Evolutionary conservation across 2,329 filamentous ascomycete species (phyloP).

Genomic region (Graphiopsis chlorocephala): DNA sequence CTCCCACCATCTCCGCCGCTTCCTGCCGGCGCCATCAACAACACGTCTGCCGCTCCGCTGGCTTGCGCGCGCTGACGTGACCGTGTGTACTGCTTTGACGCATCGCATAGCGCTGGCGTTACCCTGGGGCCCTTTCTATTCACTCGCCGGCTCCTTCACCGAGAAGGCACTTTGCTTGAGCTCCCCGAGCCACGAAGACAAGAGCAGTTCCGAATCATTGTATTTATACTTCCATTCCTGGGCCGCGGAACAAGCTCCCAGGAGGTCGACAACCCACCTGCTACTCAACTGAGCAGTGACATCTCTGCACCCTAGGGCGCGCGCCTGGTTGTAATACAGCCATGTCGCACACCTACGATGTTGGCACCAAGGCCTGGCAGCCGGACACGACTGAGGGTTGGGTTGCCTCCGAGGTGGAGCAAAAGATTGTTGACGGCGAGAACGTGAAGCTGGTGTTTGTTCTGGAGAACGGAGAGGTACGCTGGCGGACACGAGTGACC

Average conservation of each 20-base stretch:
- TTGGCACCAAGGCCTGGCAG: conserved; percentile 97
- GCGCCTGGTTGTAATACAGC: conserved; percentile 1
- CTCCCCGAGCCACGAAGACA: neutral
- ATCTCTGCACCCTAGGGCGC: neutral
- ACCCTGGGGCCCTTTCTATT: conserved; percentile 8
- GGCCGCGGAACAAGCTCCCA: neutral
- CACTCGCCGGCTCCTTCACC: neutral
- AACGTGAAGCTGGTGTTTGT: conserved; percentile 86
- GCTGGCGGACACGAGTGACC: conserved; percentile 15
- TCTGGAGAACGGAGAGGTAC: conserved; percentile 89
- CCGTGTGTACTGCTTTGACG: conserved; percentile 9
- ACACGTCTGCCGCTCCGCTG: conserved; percentile 4
- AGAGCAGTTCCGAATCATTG: neutral
- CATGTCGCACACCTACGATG: conserved; percentile 94
- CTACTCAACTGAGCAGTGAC: neutral
- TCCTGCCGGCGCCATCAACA: conserved; percentile 1
- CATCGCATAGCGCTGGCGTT: conserved; percentile 13
- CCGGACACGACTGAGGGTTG: conserved; percentile 93
- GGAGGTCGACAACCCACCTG: neutral
- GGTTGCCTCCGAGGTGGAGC: conserved; percentile 91
- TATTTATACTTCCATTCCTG: conserved; percentile 12
- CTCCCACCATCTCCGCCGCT: conserved; percentile 5
- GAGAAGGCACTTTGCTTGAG: neutral
- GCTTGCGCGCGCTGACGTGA: conserved; percentile 15
- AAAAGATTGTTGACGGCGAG: conserved; percentile 77